These are phyloP conservation scores for Candida nonsorbophila DNA, from an alignment of 805 yeast genomes.

Conservation along the genomic window DNA sequence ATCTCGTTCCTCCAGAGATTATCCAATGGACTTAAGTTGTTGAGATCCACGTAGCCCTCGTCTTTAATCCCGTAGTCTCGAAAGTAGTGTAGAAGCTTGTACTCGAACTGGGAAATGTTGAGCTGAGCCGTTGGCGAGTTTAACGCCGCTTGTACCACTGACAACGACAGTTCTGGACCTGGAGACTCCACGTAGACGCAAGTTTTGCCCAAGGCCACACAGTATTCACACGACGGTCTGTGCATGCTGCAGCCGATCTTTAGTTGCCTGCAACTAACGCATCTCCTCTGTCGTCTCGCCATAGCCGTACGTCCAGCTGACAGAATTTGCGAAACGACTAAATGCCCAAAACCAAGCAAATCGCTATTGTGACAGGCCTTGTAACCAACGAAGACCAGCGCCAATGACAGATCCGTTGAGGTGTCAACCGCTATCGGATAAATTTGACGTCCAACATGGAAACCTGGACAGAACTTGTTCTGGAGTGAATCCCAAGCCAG, in stretches of 20 bases:
- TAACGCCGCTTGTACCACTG: neutral
- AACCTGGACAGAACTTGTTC: no score
- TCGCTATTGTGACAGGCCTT: neutral
- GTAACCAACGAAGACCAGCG: neutral
- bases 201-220: conserved; percentile 2
- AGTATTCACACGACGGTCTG: conserved; percentile 6
- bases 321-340: neutral
- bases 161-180: neutral
- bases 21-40: neutral
- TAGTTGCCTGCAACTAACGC: conserved; percentile 5
- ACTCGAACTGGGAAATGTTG: neutral
- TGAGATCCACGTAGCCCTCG: neutral
- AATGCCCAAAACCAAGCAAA: neutral
- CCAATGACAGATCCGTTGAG: neutral
- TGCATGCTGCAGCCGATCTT: conserved; percentile 5
- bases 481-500: no score
- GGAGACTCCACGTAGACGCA: conserved; percentile 3
- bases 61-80: neutral
- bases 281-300: neutral
- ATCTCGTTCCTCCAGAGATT: neutral
- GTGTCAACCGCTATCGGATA: no score
- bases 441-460: no score
- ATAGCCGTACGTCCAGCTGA: neutral
- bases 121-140: neutral
- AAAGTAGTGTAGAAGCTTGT: neutral